These are phyloP conservation scores for Solanum rostratum DNA, from an alignment of 257 asterid species.

Conservation along the genomic window DNA sequence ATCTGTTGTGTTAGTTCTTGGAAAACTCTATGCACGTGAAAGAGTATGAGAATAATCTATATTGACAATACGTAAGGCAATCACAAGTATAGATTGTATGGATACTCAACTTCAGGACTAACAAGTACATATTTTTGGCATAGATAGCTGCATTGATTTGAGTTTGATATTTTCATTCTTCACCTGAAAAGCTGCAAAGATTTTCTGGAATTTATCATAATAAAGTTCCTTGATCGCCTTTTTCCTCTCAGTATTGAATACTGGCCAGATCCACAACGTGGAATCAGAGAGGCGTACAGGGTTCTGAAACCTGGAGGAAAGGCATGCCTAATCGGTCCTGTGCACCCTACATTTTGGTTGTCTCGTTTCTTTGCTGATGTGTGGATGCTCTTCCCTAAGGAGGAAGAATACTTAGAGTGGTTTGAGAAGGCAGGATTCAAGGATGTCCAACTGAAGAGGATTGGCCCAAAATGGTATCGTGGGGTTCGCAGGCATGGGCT, in stretches of 20 bases:
- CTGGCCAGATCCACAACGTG: slow-evolving; percentile 99
- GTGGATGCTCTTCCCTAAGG: slow-evolving; percentile 99
- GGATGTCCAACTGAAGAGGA: slow-evolving; percentile 81
- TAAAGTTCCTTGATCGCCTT: not conserved
- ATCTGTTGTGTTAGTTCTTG: not conserved
- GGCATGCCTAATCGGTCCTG: slow-evolving; percentile 94
- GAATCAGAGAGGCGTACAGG: slow-evolving; percentile 89
- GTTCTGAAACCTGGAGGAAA: slow-evolving; percentile 79
- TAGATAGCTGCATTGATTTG: not conserved
- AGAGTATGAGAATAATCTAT: not conserved
- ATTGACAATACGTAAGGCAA: not conserved
- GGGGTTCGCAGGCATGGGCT: slow-evolving; percentile 95
- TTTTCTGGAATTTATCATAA: not conserved
- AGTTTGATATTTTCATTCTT: not conserved
- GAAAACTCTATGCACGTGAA: not conserved
- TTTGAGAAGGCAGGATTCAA: slow-evolving; percentile 81
- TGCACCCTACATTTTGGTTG: slow-evolving; percentile 80
- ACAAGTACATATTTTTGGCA: not conserved
- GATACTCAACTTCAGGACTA: not conserved
- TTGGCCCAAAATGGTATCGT: slow-evolving; percentile 98
- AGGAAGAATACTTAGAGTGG: slow-evolving; percentile 97
- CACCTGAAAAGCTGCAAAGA: not conserved
- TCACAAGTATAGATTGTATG: not conserved
- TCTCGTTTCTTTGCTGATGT: slow-evolving; percentile 90
- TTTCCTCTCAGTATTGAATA: slow-evolving; percentile 59